Conservation (phyloP, 495 filamentous ascomycete species). For the Hypoxylon rickii region DNA sequence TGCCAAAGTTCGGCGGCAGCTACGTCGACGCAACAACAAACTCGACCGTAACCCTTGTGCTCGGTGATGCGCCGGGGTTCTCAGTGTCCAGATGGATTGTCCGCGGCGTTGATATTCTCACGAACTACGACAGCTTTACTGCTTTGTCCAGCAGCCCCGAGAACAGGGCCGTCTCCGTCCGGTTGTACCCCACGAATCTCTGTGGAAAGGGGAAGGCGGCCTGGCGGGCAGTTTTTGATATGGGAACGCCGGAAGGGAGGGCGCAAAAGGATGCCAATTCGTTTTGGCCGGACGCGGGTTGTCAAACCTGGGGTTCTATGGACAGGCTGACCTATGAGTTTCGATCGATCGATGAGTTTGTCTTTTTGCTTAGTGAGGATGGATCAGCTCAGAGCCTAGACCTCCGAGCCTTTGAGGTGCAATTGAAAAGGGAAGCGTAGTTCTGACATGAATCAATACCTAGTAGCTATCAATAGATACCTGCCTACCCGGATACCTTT, state of each 20-base stretch:
- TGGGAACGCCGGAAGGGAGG: slow-evolving; percentile 29
- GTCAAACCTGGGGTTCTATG: slow-evolving; percentile 41
- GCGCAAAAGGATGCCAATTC: slow-evolving; percentile 29
- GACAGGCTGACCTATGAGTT: slow-evolving; percentile 41
- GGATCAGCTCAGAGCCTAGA: slow-evolving; percentile 11
- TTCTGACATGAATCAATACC: background rate
- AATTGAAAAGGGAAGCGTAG: slow-evolving; percentile 11
- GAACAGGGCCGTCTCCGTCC: slow-evolving; percentile 18
- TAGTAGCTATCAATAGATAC: no score
- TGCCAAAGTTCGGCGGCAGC: slow-evolving; percentile 43
- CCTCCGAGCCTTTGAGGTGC: slow-evolving; percentile 19
- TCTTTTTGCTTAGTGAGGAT: slow-evolving; percentile 17
- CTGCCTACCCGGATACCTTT: no score
- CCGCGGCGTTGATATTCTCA: slow-evolving; percentile 47
- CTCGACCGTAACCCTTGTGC: slow-evolving; percentile 47
- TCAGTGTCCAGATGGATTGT: slow-evolving; percentile 45
- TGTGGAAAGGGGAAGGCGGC: slow-evolving; percentile 18
- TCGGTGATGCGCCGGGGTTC: slow-evolving; percentile 51
- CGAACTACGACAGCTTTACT: slow-evolving; percentile 35
- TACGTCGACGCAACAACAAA: slow-evolving; percentile 45
- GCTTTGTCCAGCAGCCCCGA: slow-evolving; percentile 26
- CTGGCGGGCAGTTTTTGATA: slow-evolving; percentile 39
- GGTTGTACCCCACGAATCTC: slow-evolving; percentile 41
- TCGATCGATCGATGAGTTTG: slow-evolving; percentile 36
- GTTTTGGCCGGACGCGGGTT: slow-evolving; percentile 35